phyloP scores from a whole-genome alignment of 768 basidiomycete genomes.

The Ramaria rubella region DNA sequence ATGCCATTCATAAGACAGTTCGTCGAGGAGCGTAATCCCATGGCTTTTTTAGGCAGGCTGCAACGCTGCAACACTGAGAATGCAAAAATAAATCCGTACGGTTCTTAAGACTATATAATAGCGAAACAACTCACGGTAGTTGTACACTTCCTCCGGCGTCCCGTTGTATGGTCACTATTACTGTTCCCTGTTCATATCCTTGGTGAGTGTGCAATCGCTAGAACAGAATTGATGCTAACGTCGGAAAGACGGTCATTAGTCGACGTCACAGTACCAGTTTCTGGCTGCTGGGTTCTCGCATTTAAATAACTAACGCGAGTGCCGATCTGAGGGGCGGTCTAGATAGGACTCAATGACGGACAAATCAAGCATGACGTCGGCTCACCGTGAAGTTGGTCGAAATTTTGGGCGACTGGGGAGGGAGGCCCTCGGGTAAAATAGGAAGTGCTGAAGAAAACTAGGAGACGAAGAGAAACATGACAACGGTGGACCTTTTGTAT shows the following conservation, averaged over 20 bases:
- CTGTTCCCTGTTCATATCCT: not conserved
- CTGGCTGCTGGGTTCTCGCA: constrained; percentile 9
- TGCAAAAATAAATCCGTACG: not conserved
- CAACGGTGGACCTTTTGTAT: constrained; percentile 2
- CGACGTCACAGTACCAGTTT: constrained; percentile 8
- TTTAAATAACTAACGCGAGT: constrained; percentile 9
- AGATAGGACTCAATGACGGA: constrained; percentile 10
- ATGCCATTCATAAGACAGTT: not conserved
- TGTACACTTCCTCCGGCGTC: constrained; percentile 7
- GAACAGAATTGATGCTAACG: not conserved
- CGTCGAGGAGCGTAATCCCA: not conserved
- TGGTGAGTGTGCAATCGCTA: not conserved
- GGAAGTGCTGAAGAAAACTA: not conserved
- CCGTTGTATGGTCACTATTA: constrained; percentile 5
- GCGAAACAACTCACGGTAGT: constrained; percentile 1
- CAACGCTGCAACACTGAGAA: constrained; percentile 5
- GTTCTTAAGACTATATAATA: not conserved
- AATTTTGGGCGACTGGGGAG: constrained; percentile 5
- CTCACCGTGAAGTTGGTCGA: constrained; percentile 9
- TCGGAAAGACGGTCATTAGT: constrained; percentile 8
- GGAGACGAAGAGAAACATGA: not conserved
- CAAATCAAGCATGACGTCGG: not conserved
- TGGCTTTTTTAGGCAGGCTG: constrained; percentile 9
- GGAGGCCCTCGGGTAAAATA: not conserved
- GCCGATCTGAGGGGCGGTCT: constrained; percentile 8